These are phyloP conservation scores for Salix arbutifolia DNA, from an alignment of 345 rosid genomes.

Conservation along the genomic window DNA sequence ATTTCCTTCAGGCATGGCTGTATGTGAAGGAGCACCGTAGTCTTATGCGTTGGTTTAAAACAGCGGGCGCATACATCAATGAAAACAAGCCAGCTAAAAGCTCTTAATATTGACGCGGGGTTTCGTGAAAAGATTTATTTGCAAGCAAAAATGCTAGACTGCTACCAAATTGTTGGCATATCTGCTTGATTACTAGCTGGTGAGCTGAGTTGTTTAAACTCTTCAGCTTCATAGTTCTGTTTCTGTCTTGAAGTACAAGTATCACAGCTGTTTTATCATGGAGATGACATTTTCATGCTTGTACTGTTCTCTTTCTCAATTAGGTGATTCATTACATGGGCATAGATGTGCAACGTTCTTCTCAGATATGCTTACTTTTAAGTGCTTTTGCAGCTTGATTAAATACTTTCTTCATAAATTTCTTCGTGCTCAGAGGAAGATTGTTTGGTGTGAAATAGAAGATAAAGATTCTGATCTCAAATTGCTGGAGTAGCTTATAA, in stretches of 20 bases:
- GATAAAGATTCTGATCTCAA: neutral
- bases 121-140: neutral
- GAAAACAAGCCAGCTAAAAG: slow-evolving; percentile 29
- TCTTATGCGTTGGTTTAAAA: slow-evolving; percentile 71
- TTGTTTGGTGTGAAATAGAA: neutral
- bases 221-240: neutral
- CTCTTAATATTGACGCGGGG: neutral
- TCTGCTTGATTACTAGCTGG: neutral
- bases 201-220: neutral
- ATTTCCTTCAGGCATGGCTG: slow-evolving; percentile 89
- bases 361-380: neutral
- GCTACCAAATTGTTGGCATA: neutral
- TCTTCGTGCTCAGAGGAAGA: neutral
- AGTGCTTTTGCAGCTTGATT: neutral
- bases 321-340: neutral
- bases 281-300: neutral
- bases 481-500: neutral
- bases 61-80: slow-evolving; percentile 60
- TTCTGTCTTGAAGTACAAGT: neutral
- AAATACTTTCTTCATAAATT: neutral
- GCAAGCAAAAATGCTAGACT: neutral
- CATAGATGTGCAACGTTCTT: neutral
- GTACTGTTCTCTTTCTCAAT: neutral
- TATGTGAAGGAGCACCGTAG: slow-evolving; percentile 81
- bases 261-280: neutral